Conservation (phyloP, 1,284 basidiomycete species). For the Cryptococcus floricola region DNA sequence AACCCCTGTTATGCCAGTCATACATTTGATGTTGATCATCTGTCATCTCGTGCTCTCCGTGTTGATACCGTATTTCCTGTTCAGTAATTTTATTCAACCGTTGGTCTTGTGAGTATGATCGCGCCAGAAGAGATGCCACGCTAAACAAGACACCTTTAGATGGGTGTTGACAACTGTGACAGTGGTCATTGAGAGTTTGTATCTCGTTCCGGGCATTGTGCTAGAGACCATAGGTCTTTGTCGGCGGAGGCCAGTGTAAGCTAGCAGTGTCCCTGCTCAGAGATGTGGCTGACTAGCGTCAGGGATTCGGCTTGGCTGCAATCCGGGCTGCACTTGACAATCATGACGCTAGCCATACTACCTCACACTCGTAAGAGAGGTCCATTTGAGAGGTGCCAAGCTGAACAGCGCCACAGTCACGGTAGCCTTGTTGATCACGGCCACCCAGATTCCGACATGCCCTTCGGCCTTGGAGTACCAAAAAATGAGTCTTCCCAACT, state of each 20-base stretch:
- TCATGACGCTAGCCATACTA: conserved; percentile 6
- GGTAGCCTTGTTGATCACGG: conserved; percentile 4
- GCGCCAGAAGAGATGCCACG: not conserved
- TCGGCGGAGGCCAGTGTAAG: conserved; percentile 18
- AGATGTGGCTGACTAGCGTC: not conserved
- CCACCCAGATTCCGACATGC: conserved; percentile 9
- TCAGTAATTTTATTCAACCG: conserved; percentile 19
- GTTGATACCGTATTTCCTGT: conserved; percentile 12
- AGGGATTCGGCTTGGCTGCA: conserved; percentile 17
- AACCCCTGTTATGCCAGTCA: conserved; percentile 14
- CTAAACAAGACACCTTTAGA: not conserved
- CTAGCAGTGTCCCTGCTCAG: not conserved
- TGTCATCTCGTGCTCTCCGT: conserved; percentile 12
- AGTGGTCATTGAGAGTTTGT: conserved; percentile 10
- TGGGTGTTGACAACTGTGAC: conserved; percentile 16
- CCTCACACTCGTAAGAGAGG: conserved; percentile 7
- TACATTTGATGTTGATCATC: conserved; percentile 13
- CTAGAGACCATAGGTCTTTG: conserved; percentile 14
- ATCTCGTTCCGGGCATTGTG: conserved; percentile 15
- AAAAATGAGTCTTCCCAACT: conserved; percentile 3
- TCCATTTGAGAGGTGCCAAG: not conserved
- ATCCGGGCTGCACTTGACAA: conserved; percentile 10
- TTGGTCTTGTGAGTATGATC: conserved; percentile 14
- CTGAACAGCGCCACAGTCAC: not conserved
- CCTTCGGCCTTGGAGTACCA: conserved; percentile 8